Evolutionary conservation across 2,329 filamentous ascomycete genomes (phyloP), one percentile per base, ranked within the genome.

Genomic region (Colletotrichum spinosum): DNA sequence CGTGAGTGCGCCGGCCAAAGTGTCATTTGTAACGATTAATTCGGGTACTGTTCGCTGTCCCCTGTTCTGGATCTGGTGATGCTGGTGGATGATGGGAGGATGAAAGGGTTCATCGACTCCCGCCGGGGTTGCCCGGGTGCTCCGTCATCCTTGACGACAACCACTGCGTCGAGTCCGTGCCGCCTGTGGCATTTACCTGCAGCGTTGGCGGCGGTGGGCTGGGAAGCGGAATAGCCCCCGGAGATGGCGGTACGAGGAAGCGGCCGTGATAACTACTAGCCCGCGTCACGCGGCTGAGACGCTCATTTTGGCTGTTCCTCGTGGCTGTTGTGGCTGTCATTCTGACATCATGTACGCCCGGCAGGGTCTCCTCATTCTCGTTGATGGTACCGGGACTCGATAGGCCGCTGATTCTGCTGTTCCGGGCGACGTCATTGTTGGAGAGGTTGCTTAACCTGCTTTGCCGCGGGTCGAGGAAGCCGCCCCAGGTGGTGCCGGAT

Each of bases 81-180:
- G 25, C 25, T 25, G 25, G 25, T 25, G 4, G 25, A 25, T 25
- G 4, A 25, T 25, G 38, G 38, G 5, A 13, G 38, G 33, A 34
- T 25, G 46, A 10, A 4, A 13, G 33, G 35, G 34, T 12, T 51
- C 52, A 55, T 8, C 39, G 15, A 25, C 11, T 10, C 11, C 39
- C 15, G 12, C 51, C 52, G 8, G 62, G 52, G 6, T 62, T 42
- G 10, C 46, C 62, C 6, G 58, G 58, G 13, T 65, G 63, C 33
- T 57, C 58, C 25, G 52, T 45, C 63, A 63, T 65, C 25, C 37
- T 56, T 10, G 45, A 56, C 13, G 58, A 65, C 1, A 65, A 41
- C 62, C 62, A 65, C 58, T 56, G 63, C 37, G 52, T 52, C 25
- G 63, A 62, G 37, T 57, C 25, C 52, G 52, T 63, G 5, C 58